Conservation (phyloP, 768 basidiomycete species). For the Boletus rubroflammeus region DNA sequence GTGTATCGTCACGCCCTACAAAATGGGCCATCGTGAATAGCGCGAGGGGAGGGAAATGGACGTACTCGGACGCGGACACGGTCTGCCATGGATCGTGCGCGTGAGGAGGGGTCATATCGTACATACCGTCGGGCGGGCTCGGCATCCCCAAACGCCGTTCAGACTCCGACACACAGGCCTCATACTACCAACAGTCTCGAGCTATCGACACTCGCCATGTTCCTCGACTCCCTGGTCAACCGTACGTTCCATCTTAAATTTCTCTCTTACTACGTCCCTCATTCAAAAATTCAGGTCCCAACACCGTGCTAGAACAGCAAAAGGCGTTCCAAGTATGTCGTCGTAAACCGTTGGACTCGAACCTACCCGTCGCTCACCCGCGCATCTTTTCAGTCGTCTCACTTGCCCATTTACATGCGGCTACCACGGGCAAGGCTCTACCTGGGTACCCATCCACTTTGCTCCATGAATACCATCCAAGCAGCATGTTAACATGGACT, state of each 20-base stretch:
- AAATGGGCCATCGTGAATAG: neutral
- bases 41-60: too few relatives aligned
- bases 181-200: neutral
- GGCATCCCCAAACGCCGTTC: constrained; percentile 32
- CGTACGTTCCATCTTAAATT: constrained; percentile 41
- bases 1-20: constrained; percentile 79
- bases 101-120: constrained; percentile 9
- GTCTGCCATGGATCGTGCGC: constrained; percentile 56
- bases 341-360: neutral
- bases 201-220: constrained; percentile 28
- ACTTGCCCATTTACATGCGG: constrained; percentile 56
- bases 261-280: neutral
- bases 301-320: constrained; percentile 64
- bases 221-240: constrained; percentile 63
- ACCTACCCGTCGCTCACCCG: constrained; percentile 6
- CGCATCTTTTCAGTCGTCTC: constrained; percentile 30
- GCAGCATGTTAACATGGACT: neutral
- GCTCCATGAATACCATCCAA: accelerated
- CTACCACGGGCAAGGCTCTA: constrained; percentile 60
- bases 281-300: constrained; percentile 43
- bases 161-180: constrained; percentile 30
- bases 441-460: constrained; percentile 43
- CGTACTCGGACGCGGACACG: constrained; percentile 78
- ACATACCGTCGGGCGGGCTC: constrained; percentile 33
- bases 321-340: constrained; percentile 56